A percentile compares a stretch with the other conserved stretches of the same genome.
These are phyloP conservation scores for Myxozyma vanderwaltii DNA, from an alignment of 805 yeast species.

Conservation along the genomic window DNA sequence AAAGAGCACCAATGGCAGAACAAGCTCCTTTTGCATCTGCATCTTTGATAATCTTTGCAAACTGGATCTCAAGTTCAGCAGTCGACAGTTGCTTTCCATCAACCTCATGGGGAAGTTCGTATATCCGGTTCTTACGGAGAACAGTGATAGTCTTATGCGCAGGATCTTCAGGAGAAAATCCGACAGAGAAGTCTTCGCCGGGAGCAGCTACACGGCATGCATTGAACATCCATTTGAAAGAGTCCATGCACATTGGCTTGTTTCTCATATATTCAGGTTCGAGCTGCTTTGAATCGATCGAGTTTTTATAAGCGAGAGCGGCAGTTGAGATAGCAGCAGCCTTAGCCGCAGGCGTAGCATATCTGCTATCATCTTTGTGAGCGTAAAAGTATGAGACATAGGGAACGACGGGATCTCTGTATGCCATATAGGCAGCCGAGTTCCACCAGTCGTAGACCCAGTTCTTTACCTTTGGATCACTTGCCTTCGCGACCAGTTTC, in stretches of 20 bases:
- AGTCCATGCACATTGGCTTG: conserved; percentile 91
- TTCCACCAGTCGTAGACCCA: conserved; percentile 96
- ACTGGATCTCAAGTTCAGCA: conserved; percentile 52
- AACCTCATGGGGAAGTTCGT: conserved; percentile 56
- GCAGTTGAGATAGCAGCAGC: conserved; percentile 74
- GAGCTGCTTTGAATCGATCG: conserved; percentile 69
- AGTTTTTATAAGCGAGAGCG: conserved; percentile 65
- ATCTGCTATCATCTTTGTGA: conserved; percentile 63
- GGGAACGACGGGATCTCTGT: conserved; percentile 93
- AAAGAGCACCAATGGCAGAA: conserved; percentile 72
- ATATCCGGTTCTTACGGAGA: conserved; percentile 74
- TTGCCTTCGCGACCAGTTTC: conserved; percentile 61
- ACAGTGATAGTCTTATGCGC: conserved; percentile 71
- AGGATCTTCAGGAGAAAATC: conserved; percentile 43
- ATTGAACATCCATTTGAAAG: conserved; percentile 88
- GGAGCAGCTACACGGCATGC: conserved; percentile 74
- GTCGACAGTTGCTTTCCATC: conserved; percentile 45
- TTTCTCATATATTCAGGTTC: conserved; percentile 78
- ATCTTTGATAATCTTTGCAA: conserved; percentile 54
- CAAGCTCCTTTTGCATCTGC: conserved; percentile 48
- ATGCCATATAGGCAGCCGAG: conserved; percentile 84
- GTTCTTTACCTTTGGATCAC: conserved; percentile 61
- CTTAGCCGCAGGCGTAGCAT: conserved; percentile 50
- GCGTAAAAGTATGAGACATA: conserved; percentile 87
- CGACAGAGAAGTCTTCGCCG: conserved; percentile 60